Percentiles rank a stretch among this genome's conserved stretches.
These are phyloP conservation scores for Litchi chinensis DNA, from an alignment of 345 rosid genomes.

Conservation along the genomic window DNA sequence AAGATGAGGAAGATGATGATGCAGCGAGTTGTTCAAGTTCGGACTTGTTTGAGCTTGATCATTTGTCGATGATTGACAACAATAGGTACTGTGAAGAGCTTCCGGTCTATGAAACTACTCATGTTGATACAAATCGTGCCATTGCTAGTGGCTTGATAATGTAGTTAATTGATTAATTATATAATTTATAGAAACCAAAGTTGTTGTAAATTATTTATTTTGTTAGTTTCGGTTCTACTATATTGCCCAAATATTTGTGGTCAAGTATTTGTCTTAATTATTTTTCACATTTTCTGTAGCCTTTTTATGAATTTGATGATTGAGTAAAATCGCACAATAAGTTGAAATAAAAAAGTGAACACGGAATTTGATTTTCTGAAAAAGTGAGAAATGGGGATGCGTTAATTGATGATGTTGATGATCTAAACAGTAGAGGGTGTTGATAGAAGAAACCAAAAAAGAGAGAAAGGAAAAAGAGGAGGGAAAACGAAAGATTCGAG, in stretches of 20 bases:
- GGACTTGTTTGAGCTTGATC: slow-evolving; percentile 65
- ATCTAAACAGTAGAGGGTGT: slow-evolving; percentile 27
- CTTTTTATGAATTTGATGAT: not conserved
- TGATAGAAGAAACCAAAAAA: not conserved
- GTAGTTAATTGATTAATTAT: slow-evolving; percentile 6
- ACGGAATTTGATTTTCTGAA: slow-evolving; percentile 5
- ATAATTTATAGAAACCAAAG: not conserved
- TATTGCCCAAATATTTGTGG: slow-evolving; percentile 10
- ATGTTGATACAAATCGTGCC: slow-evolving; percentile 53
- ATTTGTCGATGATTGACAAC: slow-evolving; percentile 29
- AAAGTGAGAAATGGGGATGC: slow-evolving; percentile 42
- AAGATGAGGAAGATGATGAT: slow-evolving; percentile 34
- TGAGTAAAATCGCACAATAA: not conserved
- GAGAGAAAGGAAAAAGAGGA: slow-evolving; percentile 6
- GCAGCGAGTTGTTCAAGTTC: slow-evolving; percentile 52
- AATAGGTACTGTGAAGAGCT: slow-evolving; percentile 54
- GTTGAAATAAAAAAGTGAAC: not conserved
- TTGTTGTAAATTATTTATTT: slow-evolving; percentile 13
- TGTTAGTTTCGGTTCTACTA: not conserved
- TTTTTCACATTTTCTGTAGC: not conserved
- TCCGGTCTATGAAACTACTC: slow-evolving; percentile 75
- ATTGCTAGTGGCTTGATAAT: slow-evolving; percentile 48
- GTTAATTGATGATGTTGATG: slow-evolving; percentile 30
- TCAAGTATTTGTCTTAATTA: not conserved
- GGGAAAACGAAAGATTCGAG: slow-evolving; percentile 50